Evolutionary conservation across 441 rosid species (phyloP), one percentile per base, ranked within the genome.

Genomic region (Gossypium gossypioides): DNA sequence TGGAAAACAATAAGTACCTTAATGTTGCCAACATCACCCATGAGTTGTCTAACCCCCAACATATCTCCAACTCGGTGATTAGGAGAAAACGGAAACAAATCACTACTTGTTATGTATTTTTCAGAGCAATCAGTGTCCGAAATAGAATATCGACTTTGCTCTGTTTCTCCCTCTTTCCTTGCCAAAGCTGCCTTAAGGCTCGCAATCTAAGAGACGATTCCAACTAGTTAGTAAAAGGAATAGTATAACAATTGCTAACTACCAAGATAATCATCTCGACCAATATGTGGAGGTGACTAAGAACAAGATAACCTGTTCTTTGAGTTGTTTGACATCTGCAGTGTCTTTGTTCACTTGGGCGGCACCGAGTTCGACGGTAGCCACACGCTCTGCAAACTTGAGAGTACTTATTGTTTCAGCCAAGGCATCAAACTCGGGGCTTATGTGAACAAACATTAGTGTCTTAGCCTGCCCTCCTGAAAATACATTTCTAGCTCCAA

Each of bases 391-490:
- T 0, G 95, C 95, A 81, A 89, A 89, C 72, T 89, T 89, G 29
- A 89, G 85, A 5, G 95, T 89, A 58, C 95, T 89, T 65, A 89
- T 79, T 54, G 95, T 89, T 80, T 89, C 95, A 46, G 88, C 87
- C 32, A 75, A 4, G 75, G 95, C 89, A 51, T 87, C 89, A 57
- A 84, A 82, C 72, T 86, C 95, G 34, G 95, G 95, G 80, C 90
- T 85, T 72, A 89, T 83, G 83, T 89, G 95, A 55, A 89, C 90
- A 82, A 89, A 89, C 95, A 89, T 89, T 54, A 89, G 81, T 13
- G 95, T 89, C 80, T 89, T 89, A 54, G 95, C 95, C 66, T 89
- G 95, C 56, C 95, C 91, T 72, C 95, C 95, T 89, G 81, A 73
- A 73, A 75, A 68, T 37, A 55, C 76, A 70, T 70, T 29, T 19